A percentile compares a stretch with the other conserved stretches of the same genome.
Conservation (phyloP, 2,329 filamentous ascomycete species). For the Ascochyta rabiei region DNA sequence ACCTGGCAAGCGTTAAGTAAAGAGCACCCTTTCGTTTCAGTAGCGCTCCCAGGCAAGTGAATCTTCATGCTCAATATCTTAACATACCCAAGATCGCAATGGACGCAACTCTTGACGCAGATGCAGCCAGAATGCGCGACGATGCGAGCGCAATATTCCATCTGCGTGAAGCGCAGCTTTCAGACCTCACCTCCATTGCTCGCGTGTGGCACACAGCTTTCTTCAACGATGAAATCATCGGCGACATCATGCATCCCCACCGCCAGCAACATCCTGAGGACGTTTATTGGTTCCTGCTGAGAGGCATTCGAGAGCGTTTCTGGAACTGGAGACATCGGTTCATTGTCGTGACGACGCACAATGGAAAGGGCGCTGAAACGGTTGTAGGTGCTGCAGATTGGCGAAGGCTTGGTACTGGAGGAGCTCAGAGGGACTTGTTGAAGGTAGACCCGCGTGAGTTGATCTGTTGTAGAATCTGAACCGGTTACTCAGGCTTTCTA, state of each 20-base stretch:
- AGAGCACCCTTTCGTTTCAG: no score
- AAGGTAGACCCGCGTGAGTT: constrained; percentile 28
- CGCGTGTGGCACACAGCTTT: constrained; percentile 35
- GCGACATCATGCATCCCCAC: constrained; percentile 41
- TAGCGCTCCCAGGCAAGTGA: no score
- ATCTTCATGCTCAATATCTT: no score
- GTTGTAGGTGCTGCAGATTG: constrained; percentile 39
- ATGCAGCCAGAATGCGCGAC: no score
- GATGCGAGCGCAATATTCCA: no score
- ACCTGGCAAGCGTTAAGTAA: no score
- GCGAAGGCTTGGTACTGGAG: constrained; percentile 34
- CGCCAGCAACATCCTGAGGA: constrained; percentile 36
- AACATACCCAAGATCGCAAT: no score
- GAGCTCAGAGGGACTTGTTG: constrained; percentile 19
- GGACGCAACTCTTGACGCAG: no score
- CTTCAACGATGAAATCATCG: constrained; percentile 43
- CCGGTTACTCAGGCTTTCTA: no score
- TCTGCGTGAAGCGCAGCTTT: constrained; percentile 21
- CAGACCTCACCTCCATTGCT: constrained; percentile 31
- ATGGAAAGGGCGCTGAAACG: constrained; percentile 9
- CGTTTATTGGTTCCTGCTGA: constrained; percentile 37
- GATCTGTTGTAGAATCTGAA: no score
- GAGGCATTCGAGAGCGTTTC: constrained; percentile 33
- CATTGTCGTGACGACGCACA: constrained; percentile 23
- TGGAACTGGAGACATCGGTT: constrained; percentile 41